Evolutionary conservation across 495 filamentous ascomycete genomes (phyloP), one percentile per base, ranked within the genome.

Genomic region (Staphylotrichum tortipilum): DNA sequence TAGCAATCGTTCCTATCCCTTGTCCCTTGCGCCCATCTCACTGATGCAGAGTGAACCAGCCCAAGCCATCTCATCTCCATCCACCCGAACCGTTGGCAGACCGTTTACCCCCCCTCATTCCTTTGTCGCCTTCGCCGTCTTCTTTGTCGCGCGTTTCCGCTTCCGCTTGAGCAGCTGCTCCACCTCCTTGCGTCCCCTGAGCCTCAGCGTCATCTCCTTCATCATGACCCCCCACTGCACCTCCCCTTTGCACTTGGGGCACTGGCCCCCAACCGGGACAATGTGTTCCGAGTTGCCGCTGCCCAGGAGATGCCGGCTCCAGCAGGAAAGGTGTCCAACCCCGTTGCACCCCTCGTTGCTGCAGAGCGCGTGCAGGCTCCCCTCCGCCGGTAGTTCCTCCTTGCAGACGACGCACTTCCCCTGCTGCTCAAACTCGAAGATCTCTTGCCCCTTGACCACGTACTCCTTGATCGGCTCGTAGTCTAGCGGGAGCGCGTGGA

Each of bases 191-290:
- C 72, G 60, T 12, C 82, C 88, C 38, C 88, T 75, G 22, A 72
- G 68, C 45, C 89, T 74, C 24, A 95, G 64, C 41, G 74, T 91
- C 50, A 89, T 65, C 61, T 95, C 89, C 58, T 82, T 89, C 63
- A 90, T 85, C 56, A 96, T 76, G 39, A 85, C 73, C 0, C 78
- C 69, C 92, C 92, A 98, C 39, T 72, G 57, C 7, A 87, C 69
- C 17, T 73, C 64, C 0, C 68, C 65, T 1, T 74, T 64, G 61
- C 92, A 98, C 34, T 62, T 64, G 2, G 88, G 89, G 68, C 92
- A 98, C 3, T 56, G 64, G 1, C 91, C 91, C 8, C 72, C 57
- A 4, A 75, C 75, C 0, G 92, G 91, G 4, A 95, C 53, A 3
- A 95, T 61, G 0, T 58, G 62, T 12, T 73, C 70, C 0, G 59